Base-by-base conservation (phyloP, 1,284 basidiomycete genomes). In the Laetiporus sulphureus region DNA sequence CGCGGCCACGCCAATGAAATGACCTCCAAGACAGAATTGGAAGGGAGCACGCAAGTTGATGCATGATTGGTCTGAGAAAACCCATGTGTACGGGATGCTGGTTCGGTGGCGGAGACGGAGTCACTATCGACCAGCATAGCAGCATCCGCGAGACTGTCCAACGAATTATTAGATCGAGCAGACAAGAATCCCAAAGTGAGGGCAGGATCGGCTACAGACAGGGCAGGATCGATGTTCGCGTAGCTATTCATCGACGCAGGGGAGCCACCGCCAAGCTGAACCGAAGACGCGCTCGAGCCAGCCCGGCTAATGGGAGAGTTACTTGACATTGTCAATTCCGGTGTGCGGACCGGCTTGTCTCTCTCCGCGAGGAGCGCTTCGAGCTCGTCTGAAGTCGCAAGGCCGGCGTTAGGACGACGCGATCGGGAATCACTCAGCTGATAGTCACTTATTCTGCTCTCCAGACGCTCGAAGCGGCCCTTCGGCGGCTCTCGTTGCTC, bases 1-100 rank as follows among this genome's bases (percentile, higher is more conserved):
- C 61, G 62, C 1, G 83, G 79, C 80, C 83, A 87, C 42, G 70
- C 72, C 0, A 74, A 63, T 70, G 75, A 78, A 37, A 75, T 48
- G 11, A 60, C 36, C 23, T 56, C 48, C 13, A 20, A 40, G 41
- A 21, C 45, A 45, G 20, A 41, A 44, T 11, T 21, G 13, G 22
- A 29, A 38, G 10, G 36, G 22, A 25, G 33, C 22, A 11, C 27
- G 12, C 2, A 21, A 1, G 24, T 5, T 5, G 36, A 11, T n/a
- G n/a, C n/a, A n/a, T n/a, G n/a, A n/a, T n/a, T n/a, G n/a, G n/a
- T n/a, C n/a, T n/a, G n/a, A n/a, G n/a, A n/a, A n/a, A n/a, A n/a
- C n/a, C n/a, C n/a, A n/a, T n/a, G n/a, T n/a, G n/a, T n/a, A n/a
- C n/a, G n/a, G n/a, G n/a, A n/a, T n/a, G n/a, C n/a, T n/a, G n/a